Evolutionary conservation across 176 grass and related monocot genomes (phyloP).

Genomic region (bread wheat (Triticum aestivum)): DNA sequence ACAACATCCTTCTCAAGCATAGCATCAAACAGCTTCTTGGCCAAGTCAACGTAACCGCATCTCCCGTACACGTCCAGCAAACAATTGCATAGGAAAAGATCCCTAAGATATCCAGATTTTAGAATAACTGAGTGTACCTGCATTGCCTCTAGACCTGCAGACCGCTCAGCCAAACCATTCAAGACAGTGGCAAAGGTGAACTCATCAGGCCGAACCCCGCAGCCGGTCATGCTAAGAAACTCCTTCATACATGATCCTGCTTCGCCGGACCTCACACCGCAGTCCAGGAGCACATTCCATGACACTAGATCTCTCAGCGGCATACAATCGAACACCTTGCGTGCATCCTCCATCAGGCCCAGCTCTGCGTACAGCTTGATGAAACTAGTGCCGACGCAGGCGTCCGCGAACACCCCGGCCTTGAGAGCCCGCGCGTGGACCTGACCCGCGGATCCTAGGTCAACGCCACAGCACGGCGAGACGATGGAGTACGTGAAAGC

Average conservation of each 20-base stretch:
- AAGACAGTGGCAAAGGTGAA: slow-evolving; percentile 63
- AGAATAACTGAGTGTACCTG: slow-evolving; percentile 31
- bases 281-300: slow-evolving; percentile 55
- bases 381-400: background rate
- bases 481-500: slow-evolving; percentile 15
- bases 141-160: slow-evolving; percentile 36
- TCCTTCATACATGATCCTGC: slow-evolving; percentile 38
- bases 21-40: slow-evolving; percentile 14
- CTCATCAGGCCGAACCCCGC: slow-evolving; percentile 46
- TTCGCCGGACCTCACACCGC: slow-evolving; percentile 38
- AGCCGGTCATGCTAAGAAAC: slow-evolving; percentile 34
- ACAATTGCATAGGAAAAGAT: slow-evolving; percentile 31
- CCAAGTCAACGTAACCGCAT: slow-evolving; percentile 1
- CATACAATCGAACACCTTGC: slow-evolving; percentile 45
- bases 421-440: slow-evolving; percentile 1
- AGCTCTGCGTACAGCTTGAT: slow-evolving; percentile 44
- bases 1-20: slow-evolving; percentile 28
- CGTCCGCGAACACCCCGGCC: background rate
- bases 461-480: background rate
- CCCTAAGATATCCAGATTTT: background rate
- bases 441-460: background rate
- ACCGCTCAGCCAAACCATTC: slow-evolving; percentile 36
- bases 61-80: slow-evolving; percentile 40
- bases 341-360: slow-evolving; percentile 36
- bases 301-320: slow-evolving; percentile 40